Evolutionary conservation across 257 asterid genomes (phyloP), one percentile per base, ranked within the genome.

Genomic region (Linaria vulgaris): DNA sequence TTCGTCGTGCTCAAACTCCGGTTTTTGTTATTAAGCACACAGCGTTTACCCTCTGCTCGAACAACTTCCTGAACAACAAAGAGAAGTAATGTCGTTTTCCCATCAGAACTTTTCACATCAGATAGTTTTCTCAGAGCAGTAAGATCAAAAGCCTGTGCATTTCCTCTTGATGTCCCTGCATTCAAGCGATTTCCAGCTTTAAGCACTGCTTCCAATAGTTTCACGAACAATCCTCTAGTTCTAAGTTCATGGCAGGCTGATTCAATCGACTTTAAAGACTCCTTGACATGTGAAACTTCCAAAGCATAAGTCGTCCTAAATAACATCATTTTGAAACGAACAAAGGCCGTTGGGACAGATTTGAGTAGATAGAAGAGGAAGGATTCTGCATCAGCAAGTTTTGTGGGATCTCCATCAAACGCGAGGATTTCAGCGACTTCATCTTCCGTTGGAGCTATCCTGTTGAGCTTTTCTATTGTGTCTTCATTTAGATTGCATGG

Each of bases 61-160:
- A 94, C 83, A 3, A 88, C 97, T 68, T 94, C 99, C 49, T 90
- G 95, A 25, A 94, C 96, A 10, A 94, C 97, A 49, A 87, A 94
- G 20, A 81, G 88, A 31, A 94, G 96, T 63, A 94, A 73, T 9
- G 96, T 84, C 14, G 99, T 94, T 12, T 84, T 90, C 2, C 96
- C 95, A 17, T 94, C 99, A 3, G 85, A 79, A 71, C 99, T 87
- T 55, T 84, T 90, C 54, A 94, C 97, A 63, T 90, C 95, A 11
- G 95, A 84, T 6, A 94, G 76, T 65, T 90, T 94, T 37, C 80
- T 77, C 9, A 94, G 83, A 46, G 97, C 94, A 0, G 94, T 84
- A 1, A 94, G 96, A 6, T 81, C 80, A 64, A 90, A 94, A 0
- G 94, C 97, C 31, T 87, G 96, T 1, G 97, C 96, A 59, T 86